Base-by-base conservation (phyloP, 176 grass and related monocot species). In the Oryza meridionalis region DNA sequence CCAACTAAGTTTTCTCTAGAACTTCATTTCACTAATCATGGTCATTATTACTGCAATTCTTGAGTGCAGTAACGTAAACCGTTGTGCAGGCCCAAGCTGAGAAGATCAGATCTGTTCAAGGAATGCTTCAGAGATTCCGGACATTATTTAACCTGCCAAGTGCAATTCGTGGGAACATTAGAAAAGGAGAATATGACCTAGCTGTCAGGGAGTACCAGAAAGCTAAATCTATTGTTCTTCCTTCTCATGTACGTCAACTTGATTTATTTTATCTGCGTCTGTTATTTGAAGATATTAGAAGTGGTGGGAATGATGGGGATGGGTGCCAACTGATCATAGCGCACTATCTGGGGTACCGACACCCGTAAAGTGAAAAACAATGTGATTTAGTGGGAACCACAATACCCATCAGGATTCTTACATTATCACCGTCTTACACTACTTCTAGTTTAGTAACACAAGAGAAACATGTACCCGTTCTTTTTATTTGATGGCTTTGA, bases 181-280 rank as follows among this genome's bases (percentile, higher is more conserved):
- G 75, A 74, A 99, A 99, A 86, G 93, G 96, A 73, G 96, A 99
- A 85, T 99, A 99, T 6, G 96, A 99, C 84, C 86, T 99, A 82
- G 96, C 96, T 87, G 96, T 99, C 85, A 96, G 96, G 88, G 96
- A 99, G 84, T 99, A 99, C 84, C 90, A 94, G 73, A 99, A 99
- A 96, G 96, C 93, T 79, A 99, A 99, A 83, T 99, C 96, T 69
- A 99, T 99, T 83, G 93, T 96, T 88, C 96, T 99, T 88, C 96
- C 96, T 91, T 96, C 96, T 68, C 96, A 96, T 94, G 96, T 99
- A 94, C 2, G 86, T 15, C 25, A 73, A 53, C 76, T 80, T 76
- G 19, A 70, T 84, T 74, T 86, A 12, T 86, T 61, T 84, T 65
- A 43, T 68, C 4, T 51, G 25, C 12, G 49, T 22, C 10, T 64